A percentile compares a stretch with the other conserved stretches of the same genome.
Evolutionary conservation across 2,329 filamentous ascomycete genomes (phyloP).

Genomic region (Cephalotrichum gorgonifer): DNA sequence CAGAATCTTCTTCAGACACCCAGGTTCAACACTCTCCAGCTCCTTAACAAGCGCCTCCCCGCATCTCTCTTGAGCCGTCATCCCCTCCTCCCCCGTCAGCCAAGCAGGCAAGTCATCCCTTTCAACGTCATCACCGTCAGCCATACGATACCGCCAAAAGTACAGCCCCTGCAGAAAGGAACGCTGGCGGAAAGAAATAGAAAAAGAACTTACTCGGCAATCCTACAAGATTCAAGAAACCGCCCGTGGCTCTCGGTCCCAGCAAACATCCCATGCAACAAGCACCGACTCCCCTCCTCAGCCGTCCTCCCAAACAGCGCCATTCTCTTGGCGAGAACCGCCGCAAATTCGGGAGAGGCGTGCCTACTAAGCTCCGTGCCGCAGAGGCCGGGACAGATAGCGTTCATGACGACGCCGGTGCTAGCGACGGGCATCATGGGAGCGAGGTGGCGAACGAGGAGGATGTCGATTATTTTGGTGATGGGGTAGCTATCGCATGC

Average conservation of each 20-base stretch:
- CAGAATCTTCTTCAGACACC: neutral
- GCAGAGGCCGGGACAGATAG: constrained; percentile 19
- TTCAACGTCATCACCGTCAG: too few relatives aligned
- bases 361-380: constrained; percentile 11
- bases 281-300: constrained; percentile 17
- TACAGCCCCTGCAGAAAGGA: neutral
- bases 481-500: neutral
- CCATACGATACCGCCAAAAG: neutral
- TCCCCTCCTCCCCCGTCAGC: neutral
- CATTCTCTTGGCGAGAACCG: neutral
- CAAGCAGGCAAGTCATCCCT: neutral
- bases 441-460: constrained; percentile 12
- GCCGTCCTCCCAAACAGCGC: constrained; percentile 11
- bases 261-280: constrained; percentile 14
- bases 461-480: neutral
- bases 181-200: neutral
- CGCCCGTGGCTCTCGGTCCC: constrained; percentile 17
- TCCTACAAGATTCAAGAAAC: constrained; percentile 13
- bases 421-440: constrained; percentile 12
- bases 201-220: constrained; percentile 15
- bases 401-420: constrained; percentile 20
- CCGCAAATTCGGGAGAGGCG: neutral
- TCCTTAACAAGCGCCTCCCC: neutral
- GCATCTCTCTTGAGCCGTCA: neutral
- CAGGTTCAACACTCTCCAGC: neutral